Conservation (phyloP, 73 alveolate species). For the Tetrahymena thermophila region DNA sequence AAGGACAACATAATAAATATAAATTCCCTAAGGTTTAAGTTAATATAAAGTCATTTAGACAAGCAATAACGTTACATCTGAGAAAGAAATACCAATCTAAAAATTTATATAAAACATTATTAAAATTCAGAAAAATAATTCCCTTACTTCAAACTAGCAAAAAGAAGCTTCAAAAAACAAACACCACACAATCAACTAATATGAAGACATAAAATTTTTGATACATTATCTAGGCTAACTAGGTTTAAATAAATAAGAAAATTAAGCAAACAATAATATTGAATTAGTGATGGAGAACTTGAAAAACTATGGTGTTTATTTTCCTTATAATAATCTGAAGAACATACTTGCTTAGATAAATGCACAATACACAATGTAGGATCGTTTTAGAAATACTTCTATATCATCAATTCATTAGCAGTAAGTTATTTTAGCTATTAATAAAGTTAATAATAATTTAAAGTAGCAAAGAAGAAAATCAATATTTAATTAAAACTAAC, state of each 20-base stretch:
- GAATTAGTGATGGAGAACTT: neutral
- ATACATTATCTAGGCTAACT: neutral
- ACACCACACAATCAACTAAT: neutral
- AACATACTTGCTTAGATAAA: neutral
- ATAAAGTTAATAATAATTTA: neutral
- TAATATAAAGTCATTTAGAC: neutral
- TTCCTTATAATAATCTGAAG: neutral
- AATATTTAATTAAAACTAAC: no score
- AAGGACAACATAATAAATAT: neutral
- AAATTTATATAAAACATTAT: no score
- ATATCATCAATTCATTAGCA: neutral
- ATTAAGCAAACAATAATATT: neutral
- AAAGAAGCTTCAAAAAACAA: neutral
- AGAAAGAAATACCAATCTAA: neutral
- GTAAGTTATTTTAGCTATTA: neutral
- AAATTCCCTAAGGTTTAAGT: neutral
- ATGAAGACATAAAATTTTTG: neutral
- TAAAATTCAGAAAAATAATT: neutral
- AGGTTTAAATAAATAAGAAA: neutral
- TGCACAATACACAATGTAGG: neutral
- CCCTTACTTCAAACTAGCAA: neutral
- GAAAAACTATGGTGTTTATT: neutral
- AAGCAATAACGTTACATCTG: neutral
- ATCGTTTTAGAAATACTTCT: neutral
- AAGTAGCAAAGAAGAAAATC: neutral